phyloP scores from a whole-genome alignment of 495 filamentous ascomycete species.

The Hypoxylon subgilvum region DNA sequence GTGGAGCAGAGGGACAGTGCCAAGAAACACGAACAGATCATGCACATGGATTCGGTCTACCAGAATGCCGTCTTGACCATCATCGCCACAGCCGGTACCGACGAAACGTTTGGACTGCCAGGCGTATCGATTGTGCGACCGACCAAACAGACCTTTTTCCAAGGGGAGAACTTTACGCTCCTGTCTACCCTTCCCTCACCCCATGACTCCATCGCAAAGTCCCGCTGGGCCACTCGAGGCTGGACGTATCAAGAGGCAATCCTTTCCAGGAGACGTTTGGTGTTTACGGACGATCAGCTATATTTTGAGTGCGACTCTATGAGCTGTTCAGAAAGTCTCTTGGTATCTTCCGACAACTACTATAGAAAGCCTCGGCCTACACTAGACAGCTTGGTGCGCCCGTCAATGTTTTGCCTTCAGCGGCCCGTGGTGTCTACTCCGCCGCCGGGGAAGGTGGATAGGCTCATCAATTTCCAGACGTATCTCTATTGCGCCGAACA shows the following conservation, averaged over 20 bases:
- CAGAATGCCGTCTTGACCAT: conserved; percentile 32
- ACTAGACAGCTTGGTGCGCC: no score
- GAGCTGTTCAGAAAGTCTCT: no score
- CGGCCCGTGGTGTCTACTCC: no score
- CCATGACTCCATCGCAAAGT: background rate
- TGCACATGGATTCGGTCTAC: conserved; percentile 38
- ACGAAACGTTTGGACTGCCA: conserved; percentile 35
- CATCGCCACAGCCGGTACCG: conserved; percentile 35
- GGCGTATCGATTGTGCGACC: conserved; percentile 25
- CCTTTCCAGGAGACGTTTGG: conserved; percentile 42
- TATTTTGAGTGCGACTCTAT: conserved; percentile 45
- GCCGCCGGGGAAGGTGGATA: no score
- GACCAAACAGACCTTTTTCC: no score
- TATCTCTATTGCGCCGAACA: no score
- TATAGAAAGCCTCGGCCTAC: no score
- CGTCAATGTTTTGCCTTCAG: no score
- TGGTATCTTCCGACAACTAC: no score
- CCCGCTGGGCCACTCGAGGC: conserved; percentile 43
- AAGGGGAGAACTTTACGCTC: no score
- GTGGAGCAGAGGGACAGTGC: conserved; percentile 25
- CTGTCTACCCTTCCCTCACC: background rate
- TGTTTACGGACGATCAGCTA: conserved; percentile 43
- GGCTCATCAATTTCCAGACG: no score
- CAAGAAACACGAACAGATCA: conserved; percentile 31
- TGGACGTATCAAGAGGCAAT: conserved; percentile 54